Evolutionary conservation across 192 early-diverging fungal genomes (phyloP), one percentile per base, ranked within the genome.

Genomic region (Thoreauomyces humboldtii): DNA sequence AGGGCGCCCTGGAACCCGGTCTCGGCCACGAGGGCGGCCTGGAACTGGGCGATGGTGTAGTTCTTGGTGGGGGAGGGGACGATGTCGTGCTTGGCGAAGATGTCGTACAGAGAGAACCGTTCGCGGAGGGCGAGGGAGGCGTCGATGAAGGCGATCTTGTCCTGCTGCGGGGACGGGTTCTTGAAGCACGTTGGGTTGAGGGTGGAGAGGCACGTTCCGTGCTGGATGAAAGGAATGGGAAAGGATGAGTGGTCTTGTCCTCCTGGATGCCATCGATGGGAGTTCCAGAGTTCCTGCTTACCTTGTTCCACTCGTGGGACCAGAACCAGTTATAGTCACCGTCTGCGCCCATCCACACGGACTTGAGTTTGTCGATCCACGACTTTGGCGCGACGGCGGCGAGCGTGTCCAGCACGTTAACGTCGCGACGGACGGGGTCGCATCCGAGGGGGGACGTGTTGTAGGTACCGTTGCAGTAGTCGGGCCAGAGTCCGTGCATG

Each of bases 401-500:
- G n/a, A 66, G 64, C 29, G 71, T 69, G 9, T 69, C 62, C 17
- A 88, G 63, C 36, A 85, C 82, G 44, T 87, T 79, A n/a, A 71
- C 73, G 65, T 87, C 81, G 0, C 73, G 57, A 14, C 91, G 83
- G 5, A 48, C n/a, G 6, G 62, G 41, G 78, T 92, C 89, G 59
- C 89, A 91, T n/a, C 88, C 87, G 25, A 27, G 53, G 24, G 44
- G 22, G 21, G 71, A 68, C 0, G 63, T 81, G 29, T 71, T 65
- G 32, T 71, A 75, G 43, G 71, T 69, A 52, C 83, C 84, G 24
- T 77, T 57, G 55, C 84, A 86, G 2, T 79, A 84, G 70, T 90
- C 88, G 15, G 90, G 87, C 90, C 90, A 90, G 46, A 89, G 72
- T n/a, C 89, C 89, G 62, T 91, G 89, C 19, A 91, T 69, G 7